Evolutionary conservation across 257 asterid species (phyloP).

Genomic region (Ilex aquifolium): DNA sequence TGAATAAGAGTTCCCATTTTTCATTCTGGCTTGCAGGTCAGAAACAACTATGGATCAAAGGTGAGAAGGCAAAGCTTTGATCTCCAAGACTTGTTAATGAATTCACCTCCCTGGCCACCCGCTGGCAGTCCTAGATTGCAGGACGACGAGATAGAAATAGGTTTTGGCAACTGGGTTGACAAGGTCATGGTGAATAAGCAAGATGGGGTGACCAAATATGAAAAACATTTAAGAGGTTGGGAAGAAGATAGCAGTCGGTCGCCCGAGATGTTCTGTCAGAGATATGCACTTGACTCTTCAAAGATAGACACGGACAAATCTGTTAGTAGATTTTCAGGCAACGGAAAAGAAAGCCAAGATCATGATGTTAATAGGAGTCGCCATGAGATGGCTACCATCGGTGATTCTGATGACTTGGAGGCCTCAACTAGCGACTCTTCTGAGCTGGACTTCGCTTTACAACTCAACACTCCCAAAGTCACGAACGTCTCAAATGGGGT

Average conservation of each 20-base stretch:
- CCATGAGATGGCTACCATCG: slow-evolving; percentile 15
- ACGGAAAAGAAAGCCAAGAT: slow-evolving; percentile 43
- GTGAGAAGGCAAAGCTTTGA: slow-evolving; percentile 62
- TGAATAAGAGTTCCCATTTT: background rate
- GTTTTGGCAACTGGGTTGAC: slow-evolving; percentile 48
- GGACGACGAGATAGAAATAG: slow-evolving; percentile 37
- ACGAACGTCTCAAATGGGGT: slow-evolving; percentile 24
- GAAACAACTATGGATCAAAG: slow-evolving; percentile 25
- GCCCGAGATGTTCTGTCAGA: slow-evolving; percentile 29
- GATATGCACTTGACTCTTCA: slow-evolving; percentile 13
- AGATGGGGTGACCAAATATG: slow-evolving; percentile 18
- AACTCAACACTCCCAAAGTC: slow-evolving; percentile 31
- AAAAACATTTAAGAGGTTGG: slow-evolving; percentile 16
- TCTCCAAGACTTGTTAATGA: slow-evolving; percentile 32
- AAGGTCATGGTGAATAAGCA: slow-evolving; percentile 42
- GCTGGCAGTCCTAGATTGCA: slow-evolving; percentile 24
- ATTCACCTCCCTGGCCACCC: slow-evolving; percentile 47
- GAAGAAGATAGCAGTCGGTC: slow-evolving; percentile 18
- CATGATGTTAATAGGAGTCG: slow-evolving; percentile 18
- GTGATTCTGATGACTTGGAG: slow-evolving; percentile 49
- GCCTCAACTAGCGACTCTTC: slow-evolving; percentile 69
- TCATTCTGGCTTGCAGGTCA: slow-evolving; percentile 28
- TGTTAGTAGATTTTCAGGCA: slow-evolving; percentile 7
- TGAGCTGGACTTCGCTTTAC: slow-evolving; percentile 50
- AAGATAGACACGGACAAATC: slow-evolving; percentile 17